phyloP scores from a whole-genome alignment of 495 filamentous ascomycete genomes.

The Chaetomium fimeti region DNA sequence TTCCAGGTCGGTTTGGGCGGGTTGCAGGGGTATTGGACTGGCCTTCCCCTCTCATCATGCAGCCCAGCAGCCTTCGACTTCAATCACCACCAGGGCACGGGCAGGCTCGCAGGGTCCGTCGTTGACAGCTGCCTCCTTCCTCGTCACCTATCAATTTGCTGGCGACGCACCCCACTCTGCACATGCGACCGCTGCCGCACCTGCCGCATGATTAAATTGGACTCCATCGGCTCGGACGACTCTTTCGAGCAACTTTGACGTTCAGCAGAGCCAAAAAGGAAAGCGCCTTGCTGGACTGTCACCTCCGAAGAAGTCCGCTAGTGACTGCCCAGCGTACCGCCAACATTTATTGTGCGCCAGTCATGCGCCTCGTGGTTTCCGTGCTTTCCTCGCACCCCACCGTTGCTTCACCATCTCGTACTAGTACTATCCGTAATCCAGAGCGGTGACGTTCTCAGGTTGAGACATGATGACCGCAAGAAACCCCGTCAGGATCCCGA shows the following conservation, averaged over 20 bases:
- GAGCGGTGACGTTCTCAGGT: no score
- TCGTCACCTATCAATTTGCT: not conserved
- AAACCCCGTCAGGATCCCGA: not conserved
- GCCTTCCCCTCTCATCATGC: conserved; percentile 1
- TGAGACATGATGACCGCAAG: no score
- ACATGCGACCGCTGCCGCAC: conserved; percentile 26
- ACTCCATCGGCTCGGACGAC: conserved; percentile 4
- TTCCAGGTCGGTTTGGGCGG: not conserved
- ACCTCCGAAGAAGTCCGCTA: not conserved
- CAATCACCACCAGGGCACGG: no score
- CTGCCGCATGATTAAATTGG: conserved; percentile 30
- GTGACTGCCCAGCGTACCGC: not conserved
- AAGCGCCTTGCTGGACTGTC: not conserved
- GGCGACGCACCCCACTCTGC: conserved; percentile 17
- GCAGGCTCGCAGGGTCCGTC: no score
- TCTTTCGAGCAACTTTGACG: conserved; percentile 14
- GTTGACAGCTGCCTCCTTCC: not conserved
- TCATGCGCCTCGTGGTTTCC: not conserved
- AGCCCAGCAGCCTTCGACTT: not conserved
- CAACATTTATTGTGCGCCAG: not conserved
- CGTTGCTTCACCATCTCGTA: not conserved
- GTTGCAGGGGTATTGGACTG: not conserved
- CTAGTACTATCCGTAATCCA: no score
- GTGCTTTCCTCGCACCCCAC: not conserved
- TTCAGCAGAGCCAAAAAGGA: conserved; percentile 1